phyloP scores from a whole-genome alignment of 2,329 filamentous ascomycete genomes.

The Phaeomoniella chlamydospora region DNA sequence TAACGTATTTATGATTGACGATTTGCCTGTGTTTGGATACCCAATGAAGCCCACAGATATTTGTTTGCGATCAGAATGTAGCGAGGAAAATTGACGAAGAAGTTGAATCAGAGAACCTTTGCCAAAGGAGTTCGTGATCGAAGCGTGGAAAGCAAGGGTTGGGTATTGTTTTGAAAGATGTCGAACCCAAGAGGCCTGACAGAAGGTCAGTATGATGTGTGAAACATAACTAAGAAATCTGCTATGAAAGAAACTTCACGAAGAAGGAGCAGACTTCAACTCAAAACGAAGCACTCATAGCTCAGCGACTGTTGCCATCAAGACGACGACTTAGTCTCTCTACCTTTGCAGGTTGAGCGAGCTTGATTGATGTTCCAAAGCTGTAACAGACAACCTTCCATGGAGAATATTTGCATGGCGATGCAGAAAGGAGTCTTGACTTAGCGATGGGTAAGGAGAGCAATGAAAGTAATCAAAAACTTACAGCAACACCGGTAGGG shows the following conservation, averaged over 20 bases:
- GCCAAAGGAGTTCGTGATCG: conserved; percentile 89
- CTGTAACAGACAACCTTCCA: conserved; percentile 95
- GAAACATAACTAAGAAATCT: conserved; percentile 98
- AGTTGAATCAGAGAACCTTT: conserved; percentile 90
- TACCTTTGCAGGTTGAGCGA: conserved; percentile 30
- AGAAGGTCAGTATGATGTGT: conserved; percentile 50
- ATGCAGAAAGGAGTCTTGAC: conserved; percentile 67
- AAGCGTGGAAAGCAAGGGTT: conserved; percentile 87
- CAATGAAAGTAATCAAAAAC: conserved; percentile 27
- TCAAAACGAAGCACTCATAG: conserved; percentile 80
- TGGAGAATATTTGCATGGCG: conserved; percentile 39
- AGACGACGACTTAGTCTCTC: conserved; percentile 53
- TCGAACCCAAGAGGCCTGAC: conserved; percentile 84
- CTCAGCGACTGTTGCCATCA: conserved; percentile 67
- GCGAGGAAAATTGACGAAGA: conserved; percentile 77
- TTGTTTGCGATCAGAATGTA: conserved; percentile 85
- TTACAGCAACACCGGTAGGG: conserved; percentile 86
- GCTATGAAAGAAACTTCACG: conserved; percentile 47
- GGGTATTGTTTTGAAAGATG: conserved; percentile 79
- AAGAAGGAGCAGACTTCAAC: conserved; percentile 70
- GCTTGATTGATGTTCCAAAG: conserved; percentile 86
- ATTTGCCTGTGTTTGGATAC: conserved; percentile 92
- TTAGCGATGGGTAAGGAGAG: conserved; percentile 49
- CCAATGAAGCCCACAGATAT: conserved; percentile 82
- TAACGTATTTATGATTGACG: conserved; percentile 91